Base-by-base conservation (phyloP, 805 yeast species). In the Pichia rugopelliculosa region DNA sequence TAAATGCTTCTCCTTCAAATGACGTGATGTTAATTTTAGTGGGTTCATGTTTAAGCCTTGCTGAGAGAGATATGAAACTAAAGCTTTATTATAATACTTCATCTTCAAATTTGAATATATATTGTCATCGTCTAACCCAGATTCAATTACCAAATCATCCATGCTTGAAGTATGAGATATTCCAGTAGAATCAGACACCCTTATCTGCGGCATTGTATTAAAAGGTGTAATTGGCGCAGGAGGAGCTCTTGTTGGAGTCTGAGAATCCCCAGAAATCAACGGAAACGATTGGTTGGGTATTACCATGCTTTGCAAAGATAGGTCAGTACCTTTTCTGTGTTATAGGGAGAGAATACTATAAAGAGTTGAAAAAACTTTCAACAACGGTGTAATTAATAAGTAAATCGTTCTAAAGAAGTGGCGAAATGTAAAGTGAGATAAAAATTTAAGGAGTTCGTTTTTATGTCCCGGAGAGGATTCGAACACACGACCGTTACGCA, bases 11-110 rank as follows among this genome's bases (percentile, higher is more conserved):
- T 40, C 47, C 18, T 40, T 48, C 21, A 48, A 44, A 4, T 44
- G 42, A 18, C 47, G 36, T 4, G 47, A n/a, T 13, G 39, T 56
- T 46, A 64, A 49, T 43, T 46, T 54, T 8, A 61, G 43, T 0
- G 65, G 62, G 38, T 60, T 59, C 36, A 57, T 48, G 38, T 56
- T 60, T 13, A 64, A 43, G 7, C 67, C 67, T 40, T 64, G 67
- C 20, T 59, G 58, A 2, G 47, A 33, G 20, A 64, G 39, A 46
- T 57, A 64, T 3, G 48, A 46, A 5, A 56, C 41, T 13, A 64
- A 45, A 5, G 57, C 50, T 41, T 58, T 59, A 42, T 64, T 64
- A 41, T 61, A 62, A 3, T 56, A 38, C 36, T 54, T 60, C 37
- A 64, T 23, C 36, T 60, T 56, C 3, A 49, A 24, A 38, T 46